A percentile compares a stretch with the other conserved stretches of the same genome.
These are phyloP conservation scores for Lasiosphaeria ovina DNA, from an alignment of 495 filamentous ascomycete species.

Conservation along the genomic window DNA sequence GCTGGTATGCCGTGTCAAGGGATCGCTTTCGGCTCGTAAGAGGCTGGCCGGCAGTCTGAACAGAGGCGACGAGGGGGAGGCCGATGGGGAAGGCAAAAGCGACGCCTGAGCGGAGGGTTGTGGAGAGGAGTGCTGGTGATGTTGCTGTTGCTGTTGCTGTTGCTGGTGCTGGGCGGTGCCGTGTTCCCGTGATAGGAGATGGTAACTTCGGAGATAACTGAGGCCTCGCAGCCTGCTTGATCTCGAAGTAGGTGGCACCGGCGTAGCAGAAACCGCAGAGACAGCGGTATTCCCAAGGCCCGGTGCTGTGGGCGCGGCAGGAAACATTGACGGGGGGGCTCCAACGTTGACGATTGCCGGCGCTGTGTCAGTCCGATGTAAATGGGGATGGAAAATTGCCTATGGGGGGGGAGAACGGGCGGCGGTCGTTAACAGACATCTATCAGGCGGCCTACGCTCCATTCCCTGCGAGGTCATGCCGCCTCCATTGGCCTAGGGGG, in stretches of 20 bases:
- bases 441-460: too few relatives aligned
- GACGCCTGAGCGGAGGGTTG: not conserved
- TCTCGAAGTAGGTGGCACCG: conserved; percentile 49
- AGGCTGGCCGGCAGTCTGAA: conserved; percentile 9
- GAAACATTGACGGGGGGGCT: conserved; percentile 48
- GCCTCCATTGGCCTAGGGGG: too few relatives aligned
- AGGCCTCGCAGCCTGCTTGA: conserved; percentile 66
- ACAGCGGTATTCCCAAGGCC: conserved; percentile 40
- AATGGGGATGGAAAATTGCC: not conserved
- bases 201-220: conserved; percentile 71
- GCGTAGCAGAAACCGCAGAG: conserved; percentile 42
- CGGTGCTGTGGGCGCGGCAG: conserved; percentile 45
- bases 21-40: conserved; percentile 6
- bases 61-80: not conserved
- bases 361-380: not conserved
- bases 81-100: not conserved
- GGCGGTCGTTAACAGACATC: too few relatives aligned
- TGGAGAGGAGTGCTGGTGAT: conserved; percentile 1
- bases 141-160: conserved; percentile 13
- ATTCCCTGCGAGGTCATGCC: too few relatives aligned
- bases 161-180: conserved; percentile 30
- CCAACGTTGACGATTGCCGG: conserved; percentile 8
- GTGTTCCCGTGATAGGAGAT: conserved; percentile 54
- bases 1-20: conserved; percentile 18
- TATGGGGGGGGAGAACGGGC: too few relatives aligned